These are phyloP conservation scores for Xylaria acuta DNA, from an alignment of 495 filamentous ascomycete genomes.

Conservation along the genomic window DNA sequence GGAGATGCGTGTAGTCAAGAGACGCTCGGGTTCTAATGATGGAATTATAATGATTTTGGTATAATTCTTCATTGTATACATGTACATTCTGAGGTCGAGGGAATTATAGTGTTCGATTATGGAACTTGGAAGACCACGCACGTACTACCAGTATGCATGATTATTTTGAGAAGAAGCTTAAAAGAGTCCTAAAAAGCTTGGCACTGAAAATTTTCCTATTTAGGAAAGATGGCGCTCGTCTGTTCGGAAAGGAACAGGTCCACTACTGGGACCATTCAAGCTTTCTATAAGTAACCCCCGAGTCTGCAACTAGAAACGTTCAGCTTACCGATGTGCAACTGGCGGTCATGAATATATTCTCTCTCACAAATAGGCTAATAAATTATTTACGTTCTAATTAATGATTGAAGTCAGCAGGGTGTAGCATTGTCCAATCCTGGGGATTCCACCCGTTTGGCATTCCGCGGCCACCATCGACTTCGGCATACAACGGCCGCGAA, in stretches of 20 bases:
- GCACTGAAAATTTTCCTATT: slow-evolving; percentile 6
- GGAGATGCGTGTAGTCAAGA: neutral
- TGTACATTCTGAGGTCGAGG: neutral
- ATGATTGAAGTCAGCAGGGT: neutral
- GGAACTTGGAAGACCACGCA: neutral
- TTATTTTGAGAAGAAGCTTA: neutral
- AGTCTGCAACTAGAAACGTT: neutral
- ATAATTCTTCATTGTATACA: neutral
- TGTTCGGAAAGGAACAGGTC: neutral
- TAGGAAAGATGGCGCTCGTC: slow-evolving; percentile 9
- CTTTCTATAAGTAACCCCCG: neutral
- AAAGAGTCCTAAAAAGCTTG: neutral
- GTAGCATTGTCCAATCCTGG: neutral
- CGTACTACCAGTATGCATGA: too few species aligned
- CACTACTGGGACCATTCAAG: neutral
- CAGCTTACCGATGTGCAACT: neutral
- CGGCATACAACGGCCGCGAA: neutral
- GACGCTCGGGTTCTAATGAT: neutral
- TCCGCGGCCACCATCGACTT: too few species aligned
- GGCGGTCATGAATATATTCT: neutral
- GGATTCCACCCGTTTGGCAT: too few species aligned
- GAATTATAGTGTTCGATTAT: neutral
- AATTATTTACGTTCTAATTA: neutral
- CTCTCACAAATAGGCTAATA: neutral
- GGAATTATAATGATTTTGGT: neutral